These are phyloP conservation scores for Neoboletus magnificus DNA, from an alignment of 768 basidiomycete species.

Conservation along the genomic window DNA sequence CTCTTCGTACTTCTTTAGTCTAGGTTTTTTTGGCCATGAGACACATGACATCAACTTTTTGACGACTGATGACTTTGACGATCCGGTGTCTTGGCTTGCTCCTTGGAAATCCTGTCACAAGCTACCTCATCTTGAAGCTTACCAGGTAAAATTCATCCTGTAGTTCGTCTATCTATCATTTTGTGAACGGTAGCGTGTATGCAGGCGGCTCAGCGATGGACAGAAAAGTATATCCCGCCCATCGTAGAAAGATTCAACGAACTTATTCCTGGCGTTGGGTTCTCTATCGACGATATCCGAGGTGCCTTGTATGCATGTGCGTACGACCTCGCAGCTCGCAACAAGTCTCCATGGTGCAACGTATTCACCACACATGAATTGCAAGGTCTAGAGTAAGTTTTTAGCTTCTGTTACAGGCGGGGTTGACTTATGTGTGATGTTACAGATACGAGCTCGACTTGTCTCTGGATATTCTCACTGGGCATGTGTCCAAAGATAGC, in stretches of 20 bases:
- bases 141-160: background rate
- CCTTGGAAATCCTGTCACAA: conserved; percentile 37
- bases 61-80: conserved; percentile 32
- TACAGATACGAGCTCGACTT: conserved; percentile 38
- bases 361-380: conserved; percentile 36
- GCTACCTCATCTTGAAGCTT: background rate
- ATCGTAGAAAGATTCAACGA: conserved; percentile 36
- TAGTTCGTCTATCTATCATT: background rate
- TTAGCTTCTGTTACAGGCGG: background rate
- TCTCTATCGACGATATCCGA: conserved; percentile 30
- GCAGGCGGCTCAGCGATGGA: conserved; percentile 29
- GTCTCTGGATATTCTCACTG: conserved; percentile 32
- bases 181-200: background rate
- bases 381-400: conserved; percentile 35
- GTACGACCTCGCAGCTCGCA: conserved; percentile 38
- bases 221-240: conserved; percentile 33
- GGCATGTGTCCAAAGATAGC: conserved; percentile 26
- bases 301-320: conserved; percentile 43
- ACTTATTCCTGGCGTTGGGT: conserved; percentile 32
- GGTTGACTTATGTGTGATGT: background rate
- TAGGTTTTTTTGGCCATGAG: conserved; percentile 37
- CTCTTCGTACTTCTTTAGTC: conserved; percentile 39
- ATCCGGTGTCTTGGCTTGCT: conserved; percentile 39
- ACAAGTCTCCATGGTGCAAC: conserved; percentile 39
- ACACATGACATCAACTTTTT: conserved; percentile 24